These are phyloP conservation scores for Pseudogymnoascus sp. DNA, from an alignment of 2,329 filamentous ascomycete genomes.

Conservation along the genomic window DNA sequence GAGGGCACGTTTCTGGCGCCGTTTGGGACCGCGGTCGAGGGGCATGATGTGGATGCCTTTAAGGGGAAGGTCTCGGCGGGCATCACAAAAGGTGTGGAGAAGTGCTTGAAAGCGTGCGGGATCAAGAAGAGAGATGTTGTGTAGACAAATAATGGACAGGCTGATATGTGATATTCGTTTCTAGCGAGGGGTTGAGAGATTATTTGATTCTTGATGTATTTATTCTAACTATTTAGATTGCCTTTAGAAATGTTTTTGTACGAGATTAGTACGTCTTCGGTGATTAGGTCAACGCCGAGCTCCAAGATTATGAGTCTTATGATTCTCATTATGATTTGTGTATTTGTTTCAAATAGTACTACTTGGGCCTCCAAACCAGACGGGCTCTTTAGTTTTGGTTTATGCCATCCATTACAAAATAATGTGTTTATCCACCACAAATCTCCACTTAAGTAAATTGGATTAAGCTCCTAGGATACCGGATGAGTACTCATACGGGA, in stretches of 20 bases:
- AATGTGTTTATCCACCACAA: not conserved
- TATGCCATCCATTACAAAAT: not conserved
- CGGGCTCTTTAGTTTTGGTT: not conserved
- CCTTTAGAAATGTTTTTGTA: not conserved
- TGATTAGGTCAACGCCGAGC: not conserved
- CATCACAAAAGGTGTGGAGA: conserved; percentile 43
- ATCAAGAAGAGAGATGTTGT: conserved; percentile 21
- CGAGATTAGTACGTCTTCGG: not conserved
- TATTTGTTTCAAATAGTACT: not conserved
- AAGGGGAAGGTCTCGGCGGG: conserved; percentile 37
- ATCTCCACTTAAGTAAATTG: not conserved
- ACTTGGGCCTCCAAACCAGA: not conserved
- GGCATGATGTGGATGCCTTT: conserved; percentile 39
- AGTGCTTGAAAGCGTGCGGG: conserved; percentile 43
- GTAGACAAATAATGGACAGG: not conserved
- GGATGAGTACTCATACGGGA: not conserved
- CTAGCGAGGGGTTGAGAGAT: not conserved
- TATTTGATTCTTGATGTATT: not conserved
- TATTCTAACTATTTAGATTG: not conserved
- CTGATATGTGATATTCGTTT: not conserved
- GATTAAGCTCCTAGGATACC: too few relatives aligned
- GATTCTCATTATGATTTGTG: not conserved
- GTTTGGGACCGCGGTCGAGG: conserved; percentile 38
- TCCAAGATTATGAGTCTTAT: not conserved
- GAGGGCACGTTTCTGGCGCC: conserved; percentile 38